phyloP scores from a whole-genome alignment of 1,284 basidiomycete genomes.

The Anthracocystis walkeri region DNA sequence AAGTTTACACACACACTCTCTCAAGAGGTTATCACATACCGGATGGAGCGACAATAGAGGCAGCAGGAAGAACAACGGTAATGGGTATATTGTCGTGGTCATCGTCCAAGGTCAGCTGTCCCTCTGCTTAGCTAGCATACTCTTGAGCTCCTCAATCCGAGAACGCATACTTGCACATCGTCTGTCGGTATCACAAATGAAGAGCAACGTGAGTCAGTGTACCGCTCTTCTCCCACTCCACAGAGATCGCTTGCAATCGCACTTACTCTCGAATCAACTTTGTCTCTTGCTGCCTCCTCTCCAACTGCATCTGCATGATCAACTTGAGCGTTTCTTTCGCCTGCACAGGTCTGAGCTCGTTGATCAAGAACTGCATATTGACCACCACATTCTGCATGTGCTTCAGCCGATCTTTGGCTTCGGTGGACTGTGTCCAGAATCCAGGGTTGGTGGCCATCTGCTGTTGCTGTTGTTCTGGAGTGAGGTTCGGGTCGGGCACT shows the following conservation, averaged over 20 bases:
- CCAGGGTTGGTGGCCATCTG: conserved; percentile 40
- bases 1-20: not conserved
- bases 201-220: not conserved
- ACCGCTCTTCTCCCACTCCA: no score
- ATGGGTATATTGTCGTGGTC: conserved; percentile 8
- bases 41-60: not conserved
- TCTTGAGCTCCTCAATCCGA: conserved; percentile 30
- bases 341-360: conserved; percentile 64
- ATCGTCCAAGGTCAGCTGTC: not conserved
- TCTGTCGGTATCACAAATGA: not conserved
- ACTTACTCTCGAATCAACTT: conserved; percentile 51
- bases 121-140: conserved; percentile 23
- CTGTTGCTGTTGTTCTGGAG: conserved; percentile 37
- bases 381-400: conserved; percentile 65
- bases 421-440: conserved; percentile 53
- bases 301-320: conserved; percentile 57
- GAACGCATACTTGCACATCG: conserved; percentile 38
- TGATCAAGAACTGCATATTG: conserved; percentile 66
- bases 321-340: conserved; percentile 58
- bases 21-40: not conserved
- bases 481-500: conserved; percentile 30
- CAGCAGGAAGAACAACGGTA: not conserved
- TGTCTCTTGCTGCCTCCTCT: conserved; percentile 55
- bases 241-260: no score
- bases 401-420: conserved; percentile 56